Percentiles rank a stretch among this genome's conserved stretches.
Evolutionary conservation across 1,284 basidiomycete genomes (phyloP).

Genomic region (Fomitopsis palustris): DNA sequence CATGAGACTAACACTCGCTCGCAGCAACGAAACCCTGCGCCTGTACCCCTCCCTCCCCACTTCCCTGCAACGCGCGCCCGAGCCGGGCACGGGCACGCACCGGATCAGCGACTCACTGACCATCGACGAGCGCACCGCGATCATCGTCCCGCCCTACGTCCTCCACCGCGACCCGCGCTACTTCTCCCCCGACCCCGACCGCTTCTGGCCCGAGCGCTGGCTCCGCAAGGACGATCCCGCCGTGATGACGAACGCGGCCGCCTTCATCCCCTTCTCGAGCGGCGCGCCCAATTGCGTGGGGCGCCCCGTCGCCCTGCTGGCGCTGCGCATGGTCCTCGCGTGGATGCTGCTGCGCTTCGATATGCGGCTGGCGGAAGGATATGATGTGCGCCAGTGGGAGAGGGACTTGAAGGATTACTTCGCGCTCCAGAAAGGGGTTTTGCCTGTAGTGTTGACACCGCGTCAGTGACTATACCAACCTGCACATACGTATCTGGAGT

Average conservation of each 20-base stretch:
- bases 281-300: conserved; percentile 31
- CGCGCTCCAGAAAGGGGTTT: conserved; percentile 1
- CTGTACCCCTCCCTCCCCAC: conserved; percentile 50
- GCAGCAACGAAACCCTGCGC: conserved; percentile 57
- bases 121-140: conserved; percentile 25
- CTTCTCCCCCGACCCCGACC: conserved; percentile 27
- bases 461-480: background rate
- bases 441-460: conserved; percentile 2
- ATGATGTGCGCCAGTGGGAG: conserved; percentile 9
- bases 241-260: conserved; percentile 22
- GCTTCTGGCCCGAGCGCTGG: conserved; percentile 32
- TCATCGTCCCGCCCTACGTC: conserved; percentile 24
- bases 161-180: conserved; percentile 29
- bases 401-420: conserved; percentile 11
- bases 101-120: background rate
- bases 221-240: conserved; percentile 15
- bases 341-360: conserved; percentile 17
- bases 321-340: conserved; percentile 14
- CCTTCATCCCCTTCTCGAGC: conserved; percentile 30
- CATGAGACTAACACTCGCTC: background rate
- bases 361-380: conserved; percentile 13
- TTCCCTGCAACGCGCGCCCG: conserved; percentile 43
- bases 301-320: conserved; percentile 27
- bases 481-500: too few species aligned
- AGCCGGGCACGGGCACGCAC: conserved; percentile 9